Base-by-base conservation (phyloP, 768 basidiomycete genomes). In the Boletus rubescentipes region DNA sequence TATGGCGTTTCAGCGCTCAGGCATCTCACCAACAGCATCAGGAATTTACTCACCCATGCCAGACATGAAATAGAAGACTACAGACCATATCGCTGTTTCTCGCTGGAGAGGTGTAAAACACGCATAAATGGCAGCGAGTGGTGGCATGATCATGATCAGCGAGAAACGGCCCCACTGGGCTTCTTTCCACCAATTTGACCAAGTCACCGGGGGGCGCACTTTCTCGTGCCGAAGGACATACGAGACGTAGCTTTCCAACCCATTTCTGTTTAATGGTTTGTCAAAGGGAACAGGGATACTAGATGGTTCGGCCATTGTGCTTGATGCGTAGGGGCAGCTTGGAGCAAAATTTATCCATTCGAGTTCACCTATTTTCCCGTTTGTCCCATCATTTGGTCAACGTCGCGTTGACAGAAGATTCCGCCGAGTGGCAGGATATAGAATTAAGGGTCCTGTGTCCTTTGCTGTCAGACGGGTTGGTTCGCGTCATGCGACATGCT, bases 201-300 rank as follows among this genome's bases (percentile, higher is more conserved):
- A 82, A 10, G 76, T 74, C 54, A 88, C 72, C 1, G 85, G 85
- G 0, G 87, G 86, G 6, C 83, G 78, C 9, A 82, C 67, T 66
- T 85, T 84, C 53, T 77, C 74, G 34, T 78, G 83, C 60, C 76
- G 78, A 65, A 89, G 76, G 14, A 82, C 85, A 68, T 84, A 76
- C 37, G 81, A 73, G 68, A 87, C 85, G 66, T 88, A 88, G 75
- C 85, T 88, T 72, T 89, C 86, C 37, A 83, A 81, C 53, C 85
- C 81, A 66, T 78, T 73, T 60, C 76, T 60, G 67, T 79, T 77
- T 5, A n/a, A 21, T 36, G 46, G 12, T 14, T 47, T 32, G 16
- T 21, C 21, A 15, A 3, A 53, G 21, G 16, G 34, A 21, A 29
- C 30, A 20, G 15, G 31, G 30, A 26, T 9, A 12, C 16, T 23